A percentile compares a stretch with the other conserved stretches of the same genome.
phyloP scores from a whole-genome alignment of 2,329 filamentous ascomycete genomes.

The Chrysoporthe puriensis region DNA sequence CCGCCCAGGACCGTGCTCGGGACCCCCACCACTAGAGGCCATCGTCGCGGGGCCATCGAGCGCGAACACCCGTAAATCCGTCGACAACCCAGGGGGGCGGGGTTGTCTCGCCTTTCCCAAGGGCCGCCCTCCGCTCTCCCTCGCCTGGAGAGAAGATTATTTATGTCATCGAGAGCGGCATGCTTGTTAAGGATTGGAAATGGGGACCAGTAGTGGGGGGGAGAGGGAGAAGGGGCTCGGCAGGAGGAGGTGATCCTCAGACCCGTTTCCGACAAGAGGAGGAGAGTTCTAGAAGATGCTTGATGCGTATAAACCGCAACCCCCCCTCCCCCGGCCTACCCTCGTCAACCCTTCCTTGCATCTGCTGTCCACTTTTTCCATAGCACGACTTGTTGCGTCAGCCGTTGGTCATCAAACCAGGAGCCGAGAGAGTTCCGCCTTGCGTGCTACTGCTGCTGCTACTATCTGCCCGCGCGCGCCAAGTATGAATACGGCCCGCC shows the following conservation, averaged over 20 bases:
- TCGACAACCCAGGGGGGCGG: no score
- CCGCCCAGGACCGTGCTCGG: no score
- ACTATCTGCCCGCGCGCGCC: background rate
- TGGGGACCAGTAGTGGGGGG: background rate
- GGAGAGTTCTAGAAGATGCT: constrained; percentile 12
- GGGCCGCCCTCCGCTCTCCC: no score
- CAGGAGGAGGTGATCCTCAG: background rate
- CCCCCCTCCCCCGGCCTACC: background rate
- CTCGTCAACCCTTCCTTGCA: background rate
- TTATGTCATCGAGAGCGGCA: background rate
- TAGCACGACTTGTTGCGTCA: constrained; percentile 5
- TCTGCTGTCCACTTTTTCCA: constrained; percentile 2
- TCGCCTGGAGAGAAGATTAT: no score
- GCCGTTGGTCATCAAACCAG: constrained; percentile 24
- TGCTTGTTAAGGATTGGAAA: constrained; percentile 9
- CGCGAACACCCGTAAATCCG: no score
- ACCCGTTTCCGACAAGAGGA: background rate
- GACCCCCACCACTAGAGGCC: no score
- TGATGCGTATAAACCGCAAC: constrained; percentile 11
- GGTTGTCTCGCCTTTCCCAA: no score
- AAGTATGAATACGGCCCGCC: constrained; percentile 26
- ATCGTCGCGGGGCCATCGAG: no score
- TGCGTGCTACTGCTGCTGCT: background rate
- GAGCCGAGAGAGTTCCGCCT: background rate
- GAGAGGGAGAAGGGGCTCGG: background rate